Evolutionary conservation across 306 rosid species (phyloP), one percentile per base, ranked within the genome.

Genomic region (Crataegus laevigata): DNA sequence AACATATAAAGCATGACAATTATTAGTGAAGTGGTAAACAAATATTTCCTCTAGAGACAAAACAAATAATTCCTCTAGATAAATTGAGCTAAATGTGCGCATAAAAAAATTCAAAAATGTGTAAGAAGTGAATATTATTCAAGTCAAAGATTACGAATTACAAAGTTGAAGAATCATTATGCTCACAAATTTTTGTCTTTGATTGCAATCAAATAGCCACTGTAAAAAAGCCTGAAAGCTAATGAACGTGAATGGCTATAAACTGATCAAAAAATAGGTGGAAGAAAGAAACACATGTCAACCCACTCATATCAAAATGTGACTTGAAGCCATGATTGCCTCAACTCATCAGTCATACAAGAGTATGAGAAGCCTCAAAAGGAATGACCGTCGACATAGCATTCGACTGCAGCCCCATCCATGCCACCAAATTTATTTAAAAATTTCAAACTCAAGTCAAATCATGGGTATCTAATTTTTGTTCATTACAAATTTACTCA

Each of bases 81-180:
- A 34, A 51, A 38, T 40, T 54, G 15, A 66, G 18, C 24, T 15
- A 52, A 64, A 32, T 9, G 47, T 25, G 69, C 43, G 36, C 70
- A 42, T 55, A 66, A 58, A 42, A 42, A 15, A 66, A 6, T 26
- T 18, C 21, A 29, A 65, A 42, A 11, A 11, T 19, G 36, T 51
- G 24, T 40, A 45, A 45, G 14, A 14, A 6, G 60, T 19, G 55
- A 66, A 68, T 73, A 38, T 21, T 54, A 64, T 55, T 78, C 54
- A 82, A 82, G 83, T 79, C 80, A 82, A 78, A 82, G 68, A 78
- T 70, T 78, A 45, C 75, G 76, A 71, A 65, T 32, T 69, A 70
- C 67, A 75, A 75, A 65, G 80, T 42, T 21, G 26, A 13, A 32
- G 71, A 78, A 78, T 78, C 45, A 82, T 78, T 74, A 58, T 75